Base-by-base conservation (phyloP, 169 alveolate species). In the Cryptosporidium bovis region DNA sequence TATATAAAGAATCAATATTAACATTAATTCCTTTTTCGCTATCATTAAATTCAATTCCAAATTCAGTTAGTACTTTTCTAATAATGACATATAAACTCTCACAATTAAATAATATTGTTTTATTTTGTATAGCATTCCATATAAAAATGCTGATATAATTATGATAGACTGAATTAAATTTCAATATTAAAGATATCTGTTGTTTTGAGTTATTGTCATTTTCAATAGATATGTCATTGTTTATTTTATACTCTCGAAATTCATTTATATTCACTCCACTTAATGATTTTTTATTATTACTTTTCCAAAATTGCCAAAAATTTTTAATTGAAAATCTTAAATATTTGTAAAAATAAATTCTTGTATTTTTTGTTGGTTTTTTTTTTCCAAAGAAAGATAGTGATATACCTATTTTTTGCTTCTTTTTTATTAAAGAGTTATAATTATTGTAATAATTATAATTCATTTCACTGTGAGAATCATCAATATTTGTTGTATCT, bases 351-450 rank as follows among this genome's bases (percentile, higher is more conserved):
- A 77, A 77, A 27, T 77, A 48, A 16, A 56, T 16, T 50, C 55
- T 77, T 33, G 71, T 77, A 29, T 44, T 62, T 53, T 77, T 77
- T 12, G 87, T 48, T 27, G 87, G 87, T 44, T 48, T 77, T 56
- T 71, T 77, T 34, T 60, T 62, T 20, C 87, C 87, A 77, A 77
- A 77, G 36, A 77, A 77, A 44, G 87, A 60, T 24, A 77, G 60
- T 16, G 87, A 77, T 33, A 77, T 31, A 2, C 87, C 71, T 36
- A 77, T 29, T 56, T 56, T 69, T 15, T 34, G 44, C n/a, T 56
- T 69, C 18, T 36, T 27, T 12, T 51, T 69, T 18, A 51, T 5
- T 5, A 53, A 13, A 5, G 29, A 7, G 29, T 53, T 1, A 53
- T 48, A 0, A 48, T 48, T 48, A 48, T 48, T 48, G 16, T 53